Percentiles rank a stretch among this genome's conserved stretches.
Evolutionary conservation across 2,329 filamentous ascomycete genomes (phyloP).

Genomic region (Talaromyces piceae): DNA sequence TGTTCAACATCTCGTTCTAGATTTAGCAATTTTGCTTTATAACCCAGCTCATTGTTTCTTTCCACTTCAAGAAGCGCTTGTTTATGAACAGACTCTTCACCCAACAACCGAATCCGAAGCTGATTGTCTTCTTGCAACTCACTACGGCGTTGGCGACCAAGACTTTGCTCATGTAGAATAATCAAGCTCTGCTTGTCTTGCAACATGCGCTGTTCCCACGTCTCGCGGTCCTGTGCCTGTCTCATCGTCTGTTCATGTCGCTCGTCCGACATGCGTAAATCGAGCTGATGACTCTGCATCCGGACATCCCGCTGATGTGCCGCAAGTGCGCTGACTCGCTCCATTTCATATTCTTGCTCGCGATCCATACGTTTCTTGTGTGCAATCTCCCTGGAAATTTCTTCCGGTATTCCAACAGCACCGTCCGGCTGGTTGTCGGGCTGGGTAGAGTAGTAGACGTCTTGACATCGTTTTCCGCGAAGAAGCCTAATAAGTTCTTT

Average conservation of each 20-base stretch:
- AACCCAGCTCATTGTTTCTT: background rate
- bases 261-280: conserved; percentile 2
- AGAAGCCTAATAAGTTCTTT: conserved; percentile 4
- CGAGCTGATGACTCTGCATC: conserved; percentile 1
- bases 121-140: conserved; percentile 1
- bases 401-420: conserved; percentile 1
- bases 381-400: background rate
- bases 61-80: background rate
- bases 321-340: background rate
- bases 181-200: background rate
- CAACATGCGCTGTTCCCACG: background rate
- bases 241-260: background rate
- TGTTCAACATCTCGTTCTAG: conserved; percentile 2
- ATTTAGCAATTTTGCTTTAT: background rate
- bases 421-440: background rate
- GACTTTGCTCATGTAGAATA: background rate
- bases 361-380: background rate
- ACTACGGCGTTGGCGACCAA: background rate
- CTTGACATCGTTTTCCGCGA: background rate
- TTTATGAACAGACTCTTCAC: conserved; percentile 1
- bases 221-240: background rate
- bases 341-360: conserved; percentile 1
- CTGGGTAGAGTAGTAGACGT: conserved; percentile 1
- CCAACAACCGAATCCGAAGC: background rate
- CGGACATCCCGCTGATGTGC: conserved; percentile 1